Conservation (phyloP, 1,284 basidiomycete species). For the Malassezia caprae region DNA sequence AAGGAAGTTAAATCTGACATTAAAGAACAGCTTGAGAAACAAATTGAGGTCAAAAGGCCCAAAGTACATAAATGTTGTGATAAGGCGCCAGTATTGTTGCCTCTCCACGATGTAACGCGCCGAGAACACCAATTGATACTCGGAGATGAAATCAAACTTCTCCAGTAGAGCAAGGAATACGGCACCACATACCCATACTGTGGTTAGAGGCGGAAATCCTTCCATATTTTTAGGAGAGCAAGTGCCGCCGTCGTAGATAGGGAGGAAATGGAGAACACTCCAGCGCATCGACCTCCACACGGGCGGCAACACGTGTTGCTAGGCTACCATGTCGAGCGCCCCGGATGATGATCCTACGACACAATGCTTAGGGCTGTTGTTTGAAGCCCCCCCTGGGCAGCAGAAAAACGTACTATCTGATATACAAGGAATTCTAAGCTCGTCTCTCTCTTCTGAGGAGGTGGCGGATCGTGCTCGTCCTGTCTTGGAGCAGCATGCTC, state of each 20-base stretch:
- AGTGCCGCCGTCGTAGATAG: not conserved
- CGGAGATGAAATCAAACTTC: constrained; percentile 31
- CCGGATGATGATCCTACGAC: not conserved
- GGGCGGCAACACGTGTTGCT: not conserved
- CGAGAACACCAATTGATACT: constrained; percentile 40
- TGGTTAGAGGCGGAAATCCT: constrained; percentile 37
- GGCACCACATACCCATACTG: constrained; percentile 28
- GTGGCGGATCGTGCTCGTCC: not conserved
- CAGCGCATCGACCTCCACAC: not conserved
- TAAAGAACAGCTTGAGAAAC: constrained; percentile 87
- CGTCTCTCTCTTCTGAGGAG: not conserved
- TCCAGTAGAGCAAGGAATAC: constrained; percentile 29
- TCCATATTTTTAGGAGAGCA: constrained; percentile 29
- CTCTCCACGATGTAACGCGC: constrained; percentile 29
- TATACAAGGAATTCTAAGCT: constrained; percentile 12
- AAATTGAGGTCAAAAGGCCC: constrained; percentile 66
- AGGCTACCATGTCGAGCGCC: constrained; percentile 1
- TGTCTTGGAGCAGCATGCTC: constrained; percentile 5
- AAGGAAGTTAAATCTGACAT: constrained; percentile 92
- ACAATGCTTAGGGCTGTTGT: constrained; percentile 11
- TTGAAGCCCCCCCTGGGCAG: constrained; percentile 21
- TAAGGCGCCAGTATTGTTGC: constrained; percentile 68
- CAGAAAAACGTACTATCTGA: constrained; percentile 13
- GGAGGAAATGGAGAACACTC: not conserved
- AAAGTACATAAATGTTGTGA: constrained; percentile 93